Percentiles rank a stretch among this genome's conserved stretches.
phyloP scores from a whole-genome alignment of 371 early-diverging fungal genomes.

The Apophysomyces sp. region DNA sequence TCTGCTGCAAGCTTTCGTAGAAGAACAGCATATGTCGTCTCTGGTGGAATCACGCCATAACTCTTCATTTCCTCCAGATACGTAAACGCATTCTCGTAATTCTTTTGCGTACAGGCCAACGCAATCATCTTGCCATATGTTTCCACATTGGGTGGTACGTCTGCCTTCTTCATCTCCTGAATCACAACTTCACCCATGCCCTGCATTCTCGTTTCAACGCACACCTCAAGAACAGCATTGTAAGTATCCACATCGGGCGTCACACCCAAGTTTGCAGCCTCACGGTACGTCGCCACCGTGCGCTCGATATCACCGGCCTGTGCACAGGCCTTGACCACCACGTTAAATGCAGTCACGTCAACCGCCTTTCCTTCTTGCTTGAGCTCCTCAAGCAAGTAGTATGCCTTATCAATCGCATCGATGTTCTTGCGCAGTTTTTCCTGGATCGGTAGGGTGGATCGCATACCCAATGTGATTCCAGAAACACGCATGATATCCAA shows the following conservation, averaged over 20 bases:
- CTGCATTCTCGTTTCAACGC: constrained; percentile 49
- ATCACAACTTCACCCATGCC: constrained; percentile 58
- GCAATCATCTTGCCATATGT: constrained; percentile 63
- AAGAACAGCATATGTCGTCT: constrained; percentile 51
- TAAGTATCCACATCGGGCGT: constrained; percentile 62
- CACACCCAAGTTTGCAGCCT: constrained; percentile 49
- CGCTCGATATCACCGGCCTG: constrained; percentile 47
- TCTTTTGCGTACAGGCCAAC: constrained; percentile 47
- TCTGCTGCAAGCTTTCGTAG: constrained; percentile 63
- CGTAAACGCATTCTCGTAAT: constrained; percentile 76
- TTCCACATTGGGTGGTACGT: constrained; percentile 52
- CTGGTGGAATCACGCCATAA: constrained; percentile 63
- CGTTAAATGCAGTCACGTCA: constrained; percentile 65
- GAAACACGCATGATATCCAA: constrained; percentile 65
- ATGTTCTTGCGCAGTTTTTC: constrained; percentile 22
- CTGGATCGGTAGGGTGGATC: constrained; percentile 40
- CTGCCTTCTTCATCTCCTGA: constrained; percentile 53
- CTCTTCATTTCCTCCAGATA: constrained; percentile 80
- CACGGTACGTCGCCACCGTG: constrained; percentile 54
- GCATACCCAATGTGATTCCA: constrained; percentile 43
- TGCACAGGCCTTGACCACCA: constrained; percentile 59
- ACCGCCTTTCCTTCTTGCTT: constrained; percentile 44
- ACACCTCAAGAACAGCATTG: constrained; percentile 60
- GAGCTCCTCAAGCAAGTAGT: constrained; percentile 51
- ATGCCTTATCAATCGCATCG: constrained; percentile 48